Evolutionary conservation across 208 protist species (phyloP).

Genomic region (Crithidia brevicula): DNA sequence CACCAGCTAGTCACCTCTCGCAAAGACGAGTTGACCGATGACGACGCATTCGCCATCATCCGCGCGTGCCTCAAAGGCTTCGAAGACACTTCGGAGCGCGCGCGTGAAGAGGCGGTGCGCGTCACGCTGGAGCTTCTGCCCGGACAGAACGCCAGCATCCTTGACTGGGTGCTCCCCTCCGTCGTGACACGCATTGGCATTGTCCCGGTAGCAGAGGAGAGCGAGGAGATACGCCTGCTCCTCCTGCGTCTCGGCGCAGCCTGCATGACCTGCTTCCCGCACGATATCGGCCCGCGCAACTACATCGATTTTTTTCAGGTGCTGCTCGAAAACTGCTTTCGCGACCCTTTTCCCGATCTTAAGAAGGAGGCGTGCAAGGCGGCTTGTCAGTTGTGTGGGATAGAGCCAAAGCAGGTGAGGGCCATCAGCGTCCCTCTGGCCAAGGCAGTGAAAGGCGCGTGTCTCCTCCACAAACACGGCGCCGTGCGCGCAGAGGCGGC

Average conservation of each 20-base stretch:
- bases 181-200: constrained; percentile 85
- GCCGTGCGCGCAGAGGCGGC: constrained; percentile 72
- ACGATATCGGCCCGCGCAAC: constrained; percentile 85
- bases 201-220: constrained; percentile 71
- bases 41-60: constrained; percentile 66
- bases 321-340: constrained; percentile 84
- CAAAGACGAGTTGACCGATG: constrained; percentile 12
- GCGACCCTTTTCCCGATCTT: constrained; percentile 79
- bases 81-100: constrained; percentile 79
- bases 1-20: constrained; percentile 34
- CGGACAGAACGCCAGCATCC: constrained; percentile 50
- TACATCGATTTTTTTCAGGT: constrained; percentile 92
- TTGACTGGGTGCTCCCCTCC: constrained; percentile 91
- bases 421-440: constrained; percentile 64
- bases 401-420: constrained; percentile 78
- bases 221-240: constrained; percentile 82
- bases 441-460: constrained; percentile 67
- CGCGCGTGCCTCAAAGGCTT: constrained; percentile 70
- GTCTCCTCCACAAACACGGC: constrained; percentile 88
- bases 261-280: constrained; percentile 86
- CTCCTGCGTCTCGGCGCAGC: constrained; percentile 59
- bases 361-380: constrained; percentile 86
- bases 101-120: constrained; percentile 74
- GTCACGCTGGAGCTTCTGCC: constrained; percentile 50
- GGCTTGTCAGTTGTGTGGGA: constrained; percentile 65